Evolutionary conservation across 768 basidiomycete genomes (phyloP), one percentile per base, ranked within the genome.

Genomic region (Leccinum aurantiacum): DNA sequence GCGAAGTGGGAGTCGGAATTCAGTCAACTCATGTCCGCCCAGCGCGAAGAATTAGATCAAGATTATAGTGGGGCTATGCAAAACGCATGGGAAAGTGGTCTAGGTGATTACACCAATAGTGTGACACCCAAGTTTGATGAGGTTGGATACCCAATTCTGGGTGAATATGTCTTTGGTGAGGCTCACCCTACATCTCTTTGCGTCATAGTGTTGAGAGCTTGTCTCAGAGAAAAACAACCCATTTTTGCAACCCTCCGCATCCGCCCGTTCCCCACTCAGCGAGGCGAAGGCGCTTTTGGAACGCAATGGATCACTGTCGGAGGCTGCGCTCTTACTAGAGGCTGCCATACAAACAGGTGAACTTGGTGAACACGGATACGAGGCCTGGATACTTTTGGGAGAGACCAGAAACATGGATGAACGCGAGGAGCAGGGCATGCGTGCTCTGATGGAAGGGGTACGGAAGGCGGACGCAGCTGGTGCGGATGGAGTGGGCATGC

Each of bases 311-410:
- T 91, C 95, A 3, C 75, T 99, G 24, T 88, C 93, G 2, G 93
- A 97, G 69, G 93, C 89, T 13, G 89, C 88, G 0, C 79, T 94
- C 44, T 79, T 96, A 67, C 78, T 98, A 22, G 96, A 99, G 76
- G 93, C 93, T 14, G 93, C 93, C 38, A 91, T 98, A 60, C 88
- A 91, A 74, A 82, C 82, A 64, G 90, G 88, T 10, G 89, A 93
- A 59, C 75, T 90, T 8, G 92, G 91, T 25, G 85, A 89, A 67
- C 89, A 86, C 25, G 87, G 91, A 53, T 92, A 88, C 54, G 95
- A 96, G 71, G 84, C 94, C 0, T 99, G 96, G 96, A 87, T 93
- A 55, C 78, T 96, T 19, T 78, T 98, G 2, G 96, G 96, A 10
- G 91, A 95, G 73, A 90, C 90, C 0, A 82, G 94, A 59, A 88